Conservation (phyloP, 208 protist genomes). For the Trichomonas vaginalis region DNA sequence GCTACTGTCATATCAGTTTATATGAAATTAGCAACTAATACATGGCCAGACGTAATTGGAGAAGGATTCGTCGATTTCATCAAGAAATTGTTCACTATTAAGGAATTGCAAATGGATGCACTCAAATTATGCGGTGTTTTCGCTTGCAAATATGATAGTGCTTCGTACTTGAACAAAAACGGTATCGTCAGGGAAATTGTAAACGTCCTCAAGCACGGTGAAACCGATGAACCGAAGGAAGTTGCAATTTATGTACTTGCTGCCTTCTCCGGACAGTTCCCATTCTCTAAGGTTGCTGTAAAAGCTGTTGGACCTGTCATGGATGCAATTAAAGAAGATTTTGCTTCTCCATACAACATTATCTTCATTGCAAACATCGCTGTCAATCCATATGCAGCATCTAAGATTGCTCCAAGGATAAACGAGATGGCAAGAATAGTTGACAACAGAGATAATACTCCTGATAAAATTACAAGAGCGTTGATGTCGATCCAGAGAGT, state of each 20-base stretch:
- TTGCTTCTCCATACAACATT: neutral
- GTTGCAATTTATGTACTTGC: neutral
- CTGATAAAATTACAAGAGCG: too few relatives aligned
- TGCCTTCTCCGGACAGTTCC: neutral
- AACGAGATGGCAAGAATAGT: too few relatives aligned
- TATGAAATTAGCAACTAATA: too few relatives aligned
- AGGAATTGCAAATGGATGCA: neutral
- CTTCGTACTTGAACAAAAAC: neutral
- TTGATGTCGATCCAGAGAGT: too few relatives aligned
- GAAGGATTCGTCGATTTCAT: neutral
- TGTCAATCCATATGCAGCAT: neutral
- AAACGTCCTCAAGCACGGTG: neutral
- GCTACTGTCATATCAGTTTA: too few relatives aligned
- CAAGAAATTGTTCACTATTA: neutral
- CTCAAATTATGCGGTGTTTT: neutral
- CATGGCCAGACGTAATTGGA: too few relatives aligned
- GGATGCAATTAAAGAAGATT: neutral
- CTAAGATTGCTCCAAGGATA: too few relatives aligned
- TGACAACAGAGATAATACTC: too few relatives aligned
- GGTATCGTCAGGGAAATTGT: neutral
- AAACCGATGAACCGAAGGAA: neutral
- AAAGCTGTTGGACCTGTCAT: neutral
- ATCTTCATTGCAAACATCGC: neutral
- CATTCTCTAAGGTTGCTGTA: neutral
- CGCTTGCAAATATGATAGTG: neutral